Percentiles rank a stretch among this genome's conserved stretches.
These are phyloP conservation scores for Pisolithus microcarpus DNA, from an alignment of 768 basidiomycete species.

Conservation along the genomic window DNA sequence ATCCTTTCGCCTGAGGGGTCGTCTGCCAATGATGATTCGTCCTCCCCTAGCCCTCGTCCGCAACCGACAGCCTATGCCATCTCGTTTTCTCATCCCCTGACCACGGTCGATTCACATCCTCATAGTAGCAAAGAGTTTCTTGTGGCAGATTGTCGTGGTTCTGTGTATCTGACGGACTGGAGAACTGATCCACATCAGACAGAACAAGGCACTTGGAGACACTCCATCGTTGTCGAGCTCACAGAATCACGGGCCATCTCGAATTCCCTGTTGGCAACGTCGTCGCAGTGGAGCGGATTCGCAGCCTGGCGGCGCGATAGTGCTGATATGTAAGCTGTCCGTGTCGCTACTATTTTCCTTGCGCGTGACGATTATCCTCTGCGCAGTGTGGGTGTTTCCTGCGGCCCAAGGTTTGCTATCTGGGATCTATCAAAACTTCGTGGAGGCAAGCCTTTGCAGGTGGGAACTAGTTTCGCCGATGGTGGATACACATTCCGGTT, in stretches of 20 bases:
- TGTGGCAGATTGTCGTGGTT: slow-evolving; percentile 68
- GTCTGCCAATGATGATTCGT: slow-evolving; percentile 22
- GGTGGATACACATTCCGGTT: slow-evolving; percentile 67
- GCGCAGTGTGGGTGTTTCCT: slow-evolving; percentile 65
- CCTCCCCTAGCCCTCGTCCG: slow-evolving; percentile 34
- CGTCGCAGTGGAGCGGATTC: slow-evolving; percentile 46
- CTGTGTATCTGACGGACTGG: slow-evolving; percentile 79
- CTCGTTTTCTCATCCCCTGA: slow-evolving; percentile 65
- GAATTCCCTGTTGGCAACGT: slow-evolving; percentile 40
- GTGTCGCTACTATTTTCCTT: background rate
- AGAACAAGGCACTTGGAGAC: slow-evolving; percentile 50
- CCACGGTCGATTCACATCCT: slow-evolving; percentile 62
- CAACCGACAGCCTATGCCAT: slow-evolving; percentile 78
- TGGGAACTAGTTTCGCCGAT: slow-evolving; percentile 57
- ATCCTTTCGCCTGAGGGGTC: slow-evolving; percentile 27
- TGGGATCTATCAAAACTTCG: slow-evolving; percentile 71
- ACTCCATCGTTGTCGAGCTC: slow-evolving; percentile 62
- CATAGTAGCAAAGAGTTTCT: slow-evolving; percentile 72
- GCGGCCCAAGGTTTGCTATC: slow-evolving; percentile 61
- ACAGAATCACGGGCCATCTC: slow-evolving; percentile 61
- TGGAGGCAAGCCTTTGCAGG: slow-evolving; percentile 66
- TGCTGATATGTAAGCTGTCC: slow-evolving; percentile 58
- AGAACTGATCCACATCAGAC: slow-evolving; percentile 55
- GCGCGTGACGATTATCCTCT: background rate
- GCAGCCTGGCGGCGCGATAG: slow-evolving; percentile 68